These are phyloP conservation scores for Globisporangium splendens DNA, from an alignment of 352 stramenopile genomes.

Conservation along the genomic window DNA sequence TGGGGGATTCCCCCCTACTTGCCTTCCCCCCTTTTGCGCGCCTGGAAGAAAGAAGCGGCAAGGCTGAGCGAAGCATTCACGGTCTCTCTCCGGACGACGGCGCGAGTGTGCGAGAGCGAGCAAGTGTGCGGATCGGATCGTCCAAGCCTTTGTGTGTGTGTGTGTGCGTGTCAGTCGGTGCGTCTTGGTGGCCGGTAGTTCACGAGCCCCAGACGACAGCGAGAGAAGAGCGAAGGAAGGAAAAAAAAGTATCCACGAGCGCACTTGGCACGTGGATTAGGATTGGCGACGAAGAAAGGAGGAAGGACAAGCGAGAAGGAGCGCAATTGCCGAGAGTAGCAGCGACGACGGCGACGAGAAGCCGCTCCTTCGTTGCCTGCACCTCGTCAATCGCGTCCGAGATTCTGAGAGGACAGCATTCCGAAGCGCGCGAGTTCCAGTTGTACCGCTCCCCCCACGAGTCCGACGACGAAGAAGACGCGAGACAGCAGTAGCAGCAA, in stretches of 20 bases:
- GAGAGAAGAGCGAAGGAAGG: neutral
- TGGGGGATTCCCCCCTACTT: slow-evolving; percentile 1
- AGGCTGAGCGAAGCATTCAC: slow-evolving; percentile 2
- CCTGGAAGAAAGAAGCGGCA: neutral
- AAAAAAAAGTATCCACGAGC: slow-evolving; percentile 9
- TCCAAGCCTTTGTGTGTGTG: too few relatives aligned
- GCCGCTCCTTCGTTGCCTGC: slow-evolving; percentile 10
- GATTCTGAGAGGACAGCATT: slow-evolving; percentile 13
- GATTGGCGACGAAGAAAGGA: neutral
- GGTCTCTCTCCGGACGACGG: neutral
- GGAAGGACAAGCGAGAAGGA: slow-evolving; percentile 15
- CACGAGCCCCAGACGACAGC: neutral
- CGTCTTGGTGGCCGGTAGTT: too few relatives aligned
- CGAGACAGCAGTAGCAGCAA: slow-evolving; percentile 9
- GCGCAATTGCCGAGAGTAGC: slow-evolving; percentile 12
- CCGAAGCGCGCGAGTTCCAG: slow-evolving; percentile 16
- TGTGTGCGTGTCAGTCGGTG: too few relatives aligned
- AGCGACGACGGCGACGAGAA: slow-evolving; percentile 15
- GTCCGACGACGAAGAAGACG: slow-evolving; percentile 20
- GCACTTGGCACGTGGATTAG: slow-evolving; percentile 3
- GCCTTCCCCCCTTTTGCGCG: slow-evolving; percentile 6
- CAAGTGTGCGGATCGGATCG: too few relatives aligned
- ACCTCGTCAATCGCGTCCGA: slow-evolving; percentile 10
- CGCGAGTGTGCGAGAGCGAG: neutral
- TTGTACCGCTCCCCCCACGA: slow-evolving; percentile 9